These are phyloP conservation scores for Pseudotsuga menziesii DNA, from an alignment of 75 land plant species.

Conservation along the genomic window DNA sequence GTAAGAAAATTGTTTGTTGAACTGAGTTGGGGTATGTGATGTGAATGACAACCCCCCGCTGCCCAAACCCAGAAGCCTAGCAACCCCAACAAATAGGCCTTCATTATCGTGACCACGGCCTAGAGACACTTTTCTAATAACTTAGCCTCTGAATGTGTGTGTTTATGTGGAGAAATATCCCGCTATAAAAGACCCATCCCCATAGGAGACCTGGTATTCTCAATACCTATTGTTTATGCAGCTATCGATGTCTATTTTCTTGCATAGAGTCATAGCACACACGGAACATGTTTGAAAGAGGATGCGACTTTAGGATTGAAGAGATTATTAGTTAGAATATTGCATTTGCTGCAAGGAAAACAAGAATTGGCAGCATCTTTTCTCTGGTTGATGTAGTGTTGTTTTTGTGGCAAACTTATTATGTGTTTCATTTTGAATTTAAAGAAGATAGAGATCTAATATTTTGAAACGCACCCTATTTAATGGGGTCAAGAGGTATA, in stretches of 20 bases:
- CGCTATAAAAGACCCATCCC: conserved; percentile 70
- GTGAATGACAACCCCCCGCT: conserved; percentile 64
- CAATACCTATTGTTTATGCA: conserved; percentile 35
- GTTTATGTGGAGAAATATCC: conserved; percentile 75
- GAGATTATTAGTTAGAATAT: conserved; percentile 56
- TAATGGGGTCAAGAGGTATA: no score
- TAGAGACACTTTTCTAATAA: conserved; percentile 35
- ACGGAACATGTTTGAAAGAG: conserved; percentile 38
- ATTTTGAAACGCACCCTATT: no score
- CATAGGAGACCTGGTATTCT: conserved; percentile 70
- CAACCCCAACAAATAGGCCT: conserved; percentile 74
- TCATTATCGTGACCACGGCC: conserved; percentile 92
- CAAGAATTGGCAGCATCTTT: no score
- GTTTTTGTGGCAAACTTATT: no score
- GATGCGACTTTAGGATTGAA: conserved; percentile 50
- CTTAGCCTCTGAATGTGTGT: conserved; percentile 33
- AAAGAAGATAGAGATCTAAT: no score
- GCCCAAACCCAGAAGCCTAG: conserved; percentile 79
- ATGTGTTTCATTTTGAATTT: no score
- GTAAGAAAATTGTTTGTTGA: conserved; percentile 69
- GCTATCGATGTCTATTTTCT: conserved; percentile 35
- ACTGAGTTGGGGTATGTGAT: conserved; percentile 44
- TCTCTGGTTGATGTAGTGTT: no score
- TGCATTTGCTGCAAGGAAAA: conserved; percentile 59
- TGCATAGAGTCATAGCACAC: conserved; percentile 50